These are phyloP conservation scores for Malus sylvestris DNA, from an alignment of 306 rosid genomes.

Conservation along the genomic window DNA sequence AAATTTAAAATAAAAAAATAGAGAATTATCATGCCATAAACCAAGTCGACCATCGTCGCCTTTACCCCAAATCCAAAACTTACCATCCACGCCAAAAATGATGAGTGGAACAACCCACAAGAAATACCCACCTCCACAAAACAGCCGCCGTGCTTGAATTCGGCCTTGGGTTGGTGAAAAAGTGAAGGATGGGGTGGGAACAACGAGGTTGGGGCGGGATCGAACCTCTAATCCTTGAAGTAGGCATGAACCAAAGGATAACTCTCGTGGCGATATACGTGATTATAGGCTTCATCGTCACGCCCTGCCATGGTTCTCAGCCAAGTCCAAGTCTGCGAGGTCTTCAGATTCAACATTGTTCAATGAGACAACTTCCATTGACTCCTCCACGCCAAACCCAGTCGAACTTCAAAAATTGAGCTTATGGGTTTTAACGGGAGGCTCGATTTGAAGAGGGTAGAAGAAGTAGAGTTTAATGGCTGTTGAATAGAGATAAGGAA, in stretches of 20 bases:
- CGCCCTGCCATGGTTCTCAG: constrained; percentile 71
- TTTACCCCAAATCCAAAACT: constrained; percentile 85
- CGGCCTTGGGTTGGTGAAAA: constrained; percentile 56
- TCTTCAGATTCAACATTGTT: no score
- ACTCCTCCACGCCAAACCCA: no score
- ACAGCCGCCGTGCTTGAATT: background rate
- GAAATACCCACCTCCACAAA: constrained; percentile 59
- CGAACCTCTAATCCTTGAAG: background rate
- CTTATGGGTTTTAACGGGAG: no score
- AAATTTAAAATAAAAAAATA: constrained; percentile 13
- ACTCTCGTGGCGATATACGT: constrained; percentile 75
- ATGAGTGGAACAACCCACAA: constrained; percentile 87
- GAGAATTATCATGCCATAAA: constrained; percentile 66
- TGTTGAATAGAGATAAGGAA: no score
- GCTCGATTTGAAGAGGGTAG: no score
- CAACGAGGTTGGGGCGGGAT: constrained; percentile 47
- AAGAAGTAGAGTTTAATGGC: no score
- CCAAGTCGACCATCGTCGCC: constrained; percentile 91
- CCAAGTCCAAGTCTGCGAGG: no score
- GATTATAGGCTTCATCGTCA: constrained; percentile 61
- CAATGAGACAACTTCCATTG: no score
- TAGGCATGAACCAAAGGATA: constrained; percentile 75
- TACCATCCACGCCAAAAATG: constrained; percentile 50
- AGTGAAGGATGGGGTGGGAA: constrained; percentile 46
- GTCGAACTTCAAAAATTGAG: no score